Evolutionary conservation across 129 eudicot genomes (phyloP).

Genomic region (Cynara cardunculus): DNA sequence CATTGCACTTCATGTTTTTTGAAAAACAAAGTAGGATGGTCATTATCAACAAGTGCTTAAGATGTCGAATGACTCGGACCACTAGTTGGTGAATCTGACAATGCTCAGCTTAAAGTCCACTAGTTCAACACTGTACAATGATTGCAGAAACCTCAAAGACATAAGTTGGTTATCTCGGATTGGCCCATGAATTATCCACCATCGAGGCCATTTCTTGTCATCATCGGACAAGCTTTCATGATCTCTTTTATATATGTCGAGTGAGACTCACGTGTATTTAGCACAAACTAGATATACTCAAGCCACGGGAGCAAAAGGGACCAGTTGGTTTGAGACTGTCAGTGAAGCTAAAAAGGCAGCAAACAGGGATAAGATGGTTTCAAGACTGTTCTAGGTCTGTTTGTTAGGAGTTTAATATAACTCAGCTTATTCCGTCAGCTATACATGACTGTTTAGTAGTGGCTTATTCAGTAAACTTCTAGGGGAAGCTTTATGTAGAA

Average conservation of each 20-base stretch:
- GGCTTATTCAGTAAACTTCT: no score
- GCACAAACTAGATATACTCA: neutral
- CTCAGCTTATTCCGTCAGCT: no score
- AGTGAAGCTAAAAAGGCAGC: neutral
- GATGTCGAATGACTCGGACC: constrained; percentile 33
- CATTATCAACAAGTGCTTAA: constrained; percentile 22
- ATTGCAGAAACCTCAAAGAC: constrained; percentile 24
- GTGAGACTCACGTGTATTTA: neutral
- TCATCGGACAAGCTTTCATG: constrained; percentile 10
- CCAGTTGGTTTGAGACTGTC: constrained; percentile 10
- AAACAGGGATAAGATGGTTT: neutral
- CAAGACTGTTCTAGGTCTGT: neutral
- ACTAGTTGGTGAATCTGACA: constrained; percentile 27
- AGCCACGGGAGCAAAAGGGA: constrained; percentile 8
- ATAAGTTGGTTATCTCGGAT: neutral
- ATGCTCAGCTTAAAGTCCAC: constrained; percentile 20
- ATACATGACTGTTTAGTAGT: no score
- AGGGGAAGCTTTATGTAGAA: no score
- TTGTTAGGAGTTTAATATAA: no score
- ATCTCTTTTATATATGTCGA: constrained; percentile 12
- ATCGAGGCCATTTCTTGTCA: constrained; percentile 3
- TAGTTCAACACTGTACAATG: constrained; percentile 24
- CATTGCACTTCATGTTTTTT: constrained; percentile 13
- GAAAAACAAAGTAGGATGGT: constrained; percentile 1
- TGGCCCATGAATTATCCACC: constrained; percentile 27